These are phyloP conservation scores for Fusarium guadeloupense DNA, from an alignment of 2,329 filamentous ascomycete species.

Conservation along the genomic window DNA sequence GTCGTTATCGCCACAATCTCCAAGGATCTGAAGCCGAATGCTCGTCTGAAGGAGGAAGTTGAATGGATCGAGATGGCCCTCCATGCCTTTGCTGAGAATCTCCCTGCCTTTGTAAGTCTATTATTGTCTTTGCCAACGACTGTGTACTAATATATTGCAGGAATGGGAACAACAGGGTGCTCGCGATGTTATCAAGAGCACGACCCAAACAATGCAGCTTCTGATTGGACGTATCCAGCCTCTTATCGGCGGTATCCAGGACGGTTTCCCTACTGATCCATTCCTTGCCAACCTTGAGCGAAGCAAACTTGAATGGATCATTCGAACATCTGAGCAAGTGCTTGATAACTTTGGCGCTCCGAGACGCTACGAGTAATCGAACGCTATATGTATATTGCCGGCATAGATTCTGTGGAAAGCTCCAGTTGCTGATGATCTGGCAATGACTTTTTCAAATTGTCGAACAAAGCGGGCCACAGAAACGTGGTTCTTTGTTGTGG, in stretches of 20 bases:
- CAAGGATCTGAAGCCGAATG: slow-evolving; percentile 63
- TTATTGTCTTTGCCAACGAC: background rate
- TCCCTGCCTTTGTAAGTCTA: slow-evolving; percentile 61
- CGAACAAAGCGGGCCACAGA: slow-evolving; percentile 16
- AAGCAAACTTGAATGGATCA: slow-evolving; percentile 53
- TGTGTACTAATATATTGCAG: slow-evolving; percentile 40
- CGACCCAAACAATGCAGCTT: slow-evolving; percentile 52
- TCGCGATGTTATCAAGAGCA: slow-evolving; percentile 51
- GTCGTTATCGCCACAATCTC: slow-evolving; percentile 72
- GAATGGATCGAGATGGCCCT: slow-evolving; percentile 69
- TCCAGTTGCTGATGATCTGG: background rate
- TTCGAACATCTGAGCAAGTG: slow-evolving; percentile 49
- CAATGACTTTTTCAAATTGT: slow-evolving; percentile 23
- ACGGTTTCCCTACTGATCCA: slow-evolving; percentile 52
- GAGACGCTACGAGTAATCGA: slow-evolving; percentile 45
- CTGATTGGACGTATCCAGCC: slow-evolving; percentile 50
- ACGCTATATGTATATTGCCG: slow-evolving; percentile 9
- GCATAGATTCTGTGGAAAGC: slow-evolving; percentile 11
- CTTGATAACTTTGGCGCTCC: slow-evolving; percentile 46
- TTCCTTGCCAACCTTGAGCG: slow-evolving; percentile 52
- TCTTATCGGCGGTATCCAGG: slow-evolving; percentile 48
- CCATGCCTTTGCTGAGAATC: slow-evolving; percentile 59
- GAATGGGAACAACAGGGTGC: slow-evolving; percentile 51
- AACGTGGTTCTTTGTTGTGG: slow-evolving; percentile 16
- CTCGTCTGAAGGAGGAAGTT: slow-evolving; percentile 64